Base-by-base conservation (phyloP, 2,329 filamentous ascomycete genomes). In the Pseudopithomyces maydicus region DNA sequence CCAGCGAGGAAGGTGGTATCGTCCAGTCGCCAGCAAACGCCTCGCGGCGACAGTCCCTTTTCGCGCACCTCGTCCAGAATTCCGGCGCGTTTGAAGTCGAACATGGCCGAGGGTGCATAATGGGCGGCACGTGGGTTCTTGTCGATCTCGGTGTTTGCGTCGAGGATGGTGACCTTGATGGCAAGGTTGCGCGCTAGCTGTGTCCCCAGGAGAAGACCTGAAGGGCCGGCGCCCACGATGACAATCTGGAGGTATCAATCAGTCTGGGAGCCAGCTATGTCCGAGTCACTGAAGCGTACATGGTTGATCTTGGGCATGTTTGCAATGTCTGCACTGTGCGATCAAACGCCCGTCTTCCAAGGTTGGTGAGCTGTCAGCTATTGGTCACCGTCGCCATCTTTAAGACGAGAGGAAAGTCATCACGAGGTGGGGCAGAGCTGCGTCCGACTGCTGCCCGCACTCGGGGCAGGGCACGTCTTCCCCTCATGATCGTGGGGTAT, bases 111-210 rank as follows among this genome's bases (percentile, higher is more conserved):
- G 0, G 83, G 79, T 3, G 82, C 84, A 68, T 88, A 88, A 71
- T 88, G 84, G 2, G 85, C 84, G 14, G 86, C 86, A 26, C 86
- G 84, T 0, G 86, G 86, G 55, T 85, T 84, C 55, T 82, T 77
- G 74, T 87, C 84, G 44, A 88, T 78, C 52, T 81, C 76, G 23
- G 78, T 69, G 1, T 81, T 79, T 2, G 81, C 81, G 64, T 89
- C 86, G 52, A 88, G 76, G 20, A 87, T 77, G 22, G 80, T 81
- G 42, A 84, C 80, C 29, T 78, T 73, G 57, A 87, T 83, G 43
- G 79, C 78, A 19, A 66, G 54, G 51, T 82, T 78, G 62, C 82
- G 80, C 19, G 82, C 78, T 6, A 87, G 79, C 2, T 86, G 77
- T 2, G 86, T 75, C 14, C 68, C 71, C 3, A 74, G 63, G 15